phyloP scores from a whole-genome alignment of 345 rosid species.

The Gossypium thurberi region DNA sequence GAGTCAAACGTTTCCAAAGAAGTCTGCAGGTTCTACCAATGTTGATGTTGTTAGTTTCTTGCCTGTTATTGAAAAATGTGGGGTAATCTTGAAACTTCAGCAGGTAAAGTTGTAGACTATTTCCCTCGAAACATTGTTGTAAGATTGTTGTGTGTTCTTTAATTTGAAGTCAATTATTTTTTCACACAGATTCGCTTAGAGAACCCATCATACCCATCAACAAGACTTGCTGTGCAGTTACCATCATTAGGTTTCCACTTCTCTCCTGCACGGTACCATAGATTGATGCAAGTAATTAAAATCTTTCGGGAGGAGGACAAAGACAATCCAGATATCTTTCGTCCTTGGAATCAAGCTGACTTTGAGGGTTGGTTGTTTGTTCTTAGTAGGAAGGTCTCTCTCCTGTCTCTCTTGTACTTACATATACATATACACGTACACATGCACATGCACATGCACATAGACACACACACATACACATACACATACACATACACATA shows the following conservation, averaged over 20 bases:
- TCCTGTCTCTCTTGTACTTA: neutral
- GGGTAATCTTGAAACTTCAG: slow-evolving; percentile 73
- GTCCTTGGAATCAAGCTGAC: slow-evolving; percentile 87
- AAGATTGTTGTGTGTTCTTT: neutral
- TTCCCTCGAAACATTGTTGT: slow-evolving; percentile 3
- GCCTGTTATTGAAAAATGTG: slow-evolving; percentile 93
- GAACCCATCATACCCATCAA: slow-evolving; percentile 83
- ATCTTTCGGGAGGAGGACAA: slow-evolving; percentile 60
- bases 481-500: neutral
- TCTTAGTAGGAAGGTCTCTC: slow-evolving; percentile 75
- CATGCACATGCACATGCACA: too few species aligned
- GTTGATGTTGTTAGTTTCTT: slow-evolving; percentile 40
- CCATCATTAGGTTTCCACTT: slow-evolving; percentile 92
- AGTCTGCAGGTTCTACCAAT: slow-evolving; percentile 24
- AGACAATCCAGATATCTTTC: slow-evolving; percentile 40
- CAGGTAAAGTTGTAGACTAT: slow-evolving; percentile 50
- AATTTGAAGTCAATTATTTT: slow-evolving; percentile 16
- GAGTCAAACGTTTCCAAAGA: slow-evolving; percentile 39
- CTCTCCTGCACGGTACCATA: slow-evolving; percentile 97
- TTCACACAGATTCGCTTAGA: slow-evolving; percentile 60
- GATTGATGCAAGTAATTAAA: slow-evolving; percentile 85
- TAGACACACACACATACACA: neutral
- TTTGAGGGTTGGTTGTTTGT: slow-evolving; percentile 86
- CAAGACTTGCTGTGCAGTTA: slow-evolving; percentile 68
- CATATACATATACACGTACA: neutral